phyloP scores from a whole-genome alignment of 768 basidiomycete genomes.

The Austroboletus eburneus region DNA sequence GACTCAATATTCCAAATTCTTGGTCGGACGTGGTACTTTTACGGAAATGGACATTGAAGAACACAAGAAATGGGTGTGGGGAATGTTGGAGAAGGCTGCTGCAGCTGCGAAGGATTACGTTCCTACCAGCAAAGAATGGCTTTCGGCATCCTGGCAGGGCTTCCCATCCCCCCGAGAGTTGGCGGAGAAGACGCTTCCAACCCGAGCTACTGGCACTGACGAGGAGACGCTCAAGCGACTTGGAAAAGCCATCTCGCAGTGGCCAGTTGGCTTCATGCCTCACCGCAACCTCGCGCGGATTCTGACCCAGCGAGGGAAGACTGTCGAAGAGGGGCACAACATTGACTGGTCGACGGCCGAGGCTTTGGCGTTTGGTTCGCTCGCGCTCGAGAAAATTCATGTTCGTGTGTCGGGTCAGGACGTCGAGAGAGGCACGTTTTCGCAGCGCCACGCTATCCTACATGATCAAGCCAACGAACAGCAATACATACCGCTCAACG shows the following conservation, averaged over 20 bases:
- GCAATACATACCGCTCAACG: constrained; percentile 86
- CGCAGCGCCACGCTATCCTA: constrained; percentile 94
- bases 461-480: constrained; percentile 93
- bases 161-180: constrained; percentile 97
- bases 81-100: constrained; percentile 96
- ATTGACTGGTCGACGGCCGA: constrained; percentile 99
- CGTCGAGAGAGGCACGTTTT: constrained; percentile 98
- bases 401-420: constrained; percentile 97
- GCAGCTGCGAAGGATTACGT: constrained; percentile 93
- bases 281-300: constrained; percentile 96
- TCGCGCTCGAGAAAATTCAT: constrained; percentile 90
- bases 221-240: constrained; percentile 74
- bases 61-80: constrained; percentile 99
- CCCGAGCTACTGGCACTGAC: constrained; percentile 79
- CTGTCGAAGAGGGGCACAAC: constrained; percentile 83
- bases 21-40: constrained; percentile 89
- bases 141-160: constrained; percentile 95
- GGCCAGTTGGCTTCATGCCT: constrained; percentile 79
- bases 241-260: constrained; percentile 83
- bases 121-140: constrained; percentile 93
- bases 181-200: constrained; percentile 88
- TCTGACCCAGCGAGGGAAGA: constrained; percentile 80
- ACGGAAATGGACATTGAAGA: constrained; percentile 96
- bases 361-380: constrained; percentile 91
- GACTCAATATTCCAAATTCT: constrained; percentile 86